Evolutionary conservation across 2,329 filamentous ascomycete species (phyloP).

Genomic region (Phyllosticta capitalensis): DNA sequence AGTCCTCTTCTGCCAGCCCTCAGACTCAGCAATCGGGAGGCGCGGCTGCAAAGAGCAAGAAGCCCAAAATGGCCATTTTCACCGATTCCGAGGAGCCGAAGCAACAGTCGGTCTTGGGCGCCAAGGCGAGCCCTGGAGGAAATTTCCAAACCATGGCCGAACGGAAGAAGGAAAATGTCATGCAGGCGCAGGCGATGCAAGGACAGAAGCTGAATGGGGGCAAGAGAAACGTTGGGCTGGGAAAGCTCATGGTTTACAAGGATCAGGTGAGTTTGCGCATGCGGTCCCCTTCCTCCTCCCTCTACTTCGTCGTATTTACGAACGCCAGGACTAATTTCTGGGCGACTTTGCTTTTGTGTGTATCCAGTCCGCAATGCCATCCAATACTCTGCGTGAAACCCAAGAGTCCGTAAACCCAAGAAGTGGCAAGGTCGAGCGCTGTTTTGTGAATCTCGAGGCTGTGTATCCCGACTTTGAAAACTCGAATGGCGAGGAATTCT

Average conservation of each 20-base stretch:
- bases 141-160: constrained; percentile 79
- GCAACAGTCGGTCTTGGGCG: constrained; percentile 43
- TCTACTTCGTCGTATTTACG: constrained; percentile 61
- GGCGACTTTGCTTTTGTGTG: constrained; percentile 44
- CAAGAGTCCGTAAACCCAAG: constrained; percentile 75
- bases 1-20: constrained; percentile 50
- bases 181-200: constrained; percentile 81
- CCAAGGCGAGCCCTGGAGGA: constrained; percentile 72
- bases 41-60: constrained; percentile 46
- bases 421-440: constrained; percentile 73
- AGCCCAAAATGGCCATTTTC: constrained; percentile 83
- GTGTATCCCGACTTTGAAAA: constrained; percentile 72
- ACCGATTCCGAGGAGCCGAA: constrained; percentile 58
- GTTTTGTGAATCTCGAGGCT: constrained; percentile 76
- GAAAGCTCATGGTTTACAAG: constrained; percentile 89
- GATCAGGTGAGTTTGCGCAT: constrained; percentile 69
- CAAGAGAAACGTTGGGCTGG: constrained; percentile 64
- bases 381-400: constrained; percentile 49
- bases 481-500: constrained; percentile 60
- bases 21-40: constrained; percentile 47
- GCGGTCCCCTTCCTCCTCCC: constrained; percentile 18
- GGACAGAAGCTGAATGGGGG: constrained; percentile 84
- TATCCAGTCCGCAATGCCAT: constrained; percentile 39
- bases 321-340: constrained; percentile 86
- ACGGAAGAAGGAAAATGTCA: constrained; percentile 85